phyloP scores from a whole-genome alignment of 306 rosid species.

The Urtica urens region DNA sequence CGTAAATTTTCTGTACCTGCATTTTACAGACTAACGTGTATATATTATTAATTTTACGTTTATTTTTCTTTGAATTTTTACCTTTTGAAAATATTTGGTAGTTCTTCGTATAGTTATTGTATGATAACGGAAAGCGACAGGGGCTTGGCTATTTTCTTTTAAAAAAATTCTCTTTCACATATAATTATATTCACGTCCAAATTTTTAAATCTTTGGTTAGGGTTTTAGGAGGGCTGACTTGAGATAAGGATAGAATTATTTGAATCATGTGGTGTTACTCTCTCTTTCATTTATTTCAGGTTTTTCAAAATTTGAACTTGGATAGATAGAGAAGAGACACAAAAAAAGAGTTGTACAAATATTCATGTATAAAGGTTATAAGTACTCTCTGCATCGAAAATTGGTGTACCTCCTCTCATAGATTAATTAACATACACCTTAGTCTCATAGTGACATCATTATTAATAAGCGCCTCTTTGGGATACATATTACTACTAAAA shows the following conservation, averaged over 20 bases:
- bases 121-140: slow-evolving; percentile 8
- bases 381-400: not conserved
- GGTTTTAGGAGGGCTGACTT: not conserved
- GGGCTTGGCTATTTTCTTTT: too few species aligned
- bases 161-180: too few species aligned
- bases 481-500: too few species aligned
- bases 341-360: not conserved
- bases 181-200: not conserved
- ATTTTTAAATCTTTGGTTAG: not conserved
- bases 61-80: not conserved
- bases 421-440: too few species aligned
- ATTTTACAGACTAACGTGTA: not conserved
- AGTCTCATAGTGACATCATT: too few species aligned
- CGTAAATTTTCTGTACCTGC: slow-evolving; percentile 7
- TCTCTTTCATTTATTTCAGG: slow-evolving; percentile 5
- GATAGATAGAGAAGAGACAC: not conserved
- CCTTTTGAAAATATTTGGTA: not conserved
- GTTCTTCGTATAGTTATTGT: too few species aligned
- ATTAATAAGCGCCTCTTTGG: too few species aligned
- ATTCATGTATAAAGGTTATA: not conserved
- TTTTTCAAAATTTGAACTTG: not conserved
- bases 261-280: not conserved
- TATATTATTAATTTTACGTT: too few species aligned
- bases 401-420: too few species aligned
- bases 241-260: slow-evolving; percentile 1